Conservation (phyloP, 148 eudicot genomes). For the Cornus suecica region DNA sequence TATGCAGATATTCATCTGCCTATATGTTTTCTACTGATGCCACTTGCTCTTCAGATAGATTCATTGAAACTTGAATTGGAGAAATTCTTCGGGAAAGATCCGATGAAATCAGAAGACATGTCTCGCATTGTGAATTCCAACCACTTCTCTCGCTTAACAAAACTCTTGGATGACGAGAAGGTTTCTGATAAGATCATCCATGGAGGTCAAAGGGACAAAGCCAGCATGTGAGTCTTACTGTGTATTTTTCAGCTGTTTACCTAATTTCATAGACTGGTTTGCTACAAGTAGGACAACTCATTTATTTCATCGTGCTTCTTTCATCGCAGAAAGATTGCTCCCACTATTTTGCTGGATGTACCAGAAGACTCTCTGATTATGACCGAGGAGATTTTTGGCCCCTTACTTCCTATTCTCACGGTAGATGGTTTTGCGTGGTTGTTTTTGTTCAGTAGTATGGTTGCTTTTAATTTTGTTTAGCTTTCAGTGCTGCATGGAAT, state of each 20-base stretch:
- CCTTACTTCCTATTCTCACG: conserved; percentile 65
- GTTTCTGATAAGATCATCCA: conserved; percentile 45
- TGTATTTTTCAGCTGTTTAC: not conserved
- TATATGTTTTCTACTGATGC: not conserved
- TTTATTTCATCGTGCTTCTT: not conserved
- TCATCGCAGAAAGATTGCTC: conserved; percentile 53
- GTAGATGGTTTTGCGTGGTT: conserved; percentile 22
- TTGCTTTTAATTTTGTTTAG: not conserved
- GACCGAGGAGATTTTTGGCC: conserved; percentile 78
- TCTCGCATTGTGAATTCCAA: conserved; percentile 47
- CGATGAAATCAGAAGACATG: conserved; percentile 42
- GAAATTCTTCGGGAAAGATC: conserved; percentile 48
- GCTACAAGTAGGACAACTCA: not conserved
- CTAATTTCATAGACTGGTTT: not conserved
- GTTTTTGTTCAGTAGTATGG: not conserved
- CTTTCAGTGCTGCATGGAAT: not conserved
- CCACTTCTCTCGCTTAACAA: conserved; percentile 52
- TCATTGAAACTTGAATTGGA: conserved; percentile 38
- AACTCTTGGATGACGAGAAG: conserved; percentile 51
- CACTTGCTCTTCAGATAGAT: conserved; percentile 36
- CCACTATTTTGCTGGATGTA: conserved; percentile 57
- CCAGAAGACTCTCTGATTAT: conserved; percentile 60
- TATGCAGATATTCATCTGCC: not conserved
- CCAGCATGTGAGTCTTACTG: conserved; percentile 37
- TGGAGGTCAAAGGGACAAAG: conserved; percentile 56